A percentile compares a stretch with the other conserved stretches of the same genome.
phyloP scores from a whole-genome alignment of 164 flowering plant genomes.

The Berberis thunbergii region DNA sequence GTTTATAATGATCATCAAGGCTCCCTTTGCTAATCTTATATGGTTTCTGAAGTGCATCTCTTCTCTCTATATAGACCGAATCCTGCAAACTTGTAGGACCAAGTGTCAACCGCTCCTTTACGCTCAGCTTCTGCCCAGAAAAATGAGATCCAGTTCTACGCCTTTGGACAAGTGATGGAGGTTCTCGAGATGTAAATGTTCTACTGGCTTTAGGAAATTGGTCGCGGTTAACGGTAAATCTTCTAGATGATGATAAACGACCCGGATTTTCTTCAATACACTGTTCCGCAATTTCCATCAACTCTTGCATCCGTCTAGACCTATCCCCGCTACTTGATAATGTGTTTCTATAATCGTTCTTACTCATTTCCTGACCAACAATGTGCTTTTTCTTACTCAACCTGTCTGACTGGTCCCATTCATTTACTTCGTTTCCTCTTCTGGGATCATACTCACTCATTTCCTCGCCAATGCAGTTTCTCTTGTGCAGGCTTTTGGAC shows the following conservation, averaged over 20 bases:
- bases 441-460: conserved; percentile 10
- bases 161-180: conserved; percentile 8
- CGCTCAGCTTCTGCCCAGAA: neutral
- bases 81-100: conserved; percentile 11
- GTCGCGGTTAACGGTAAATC: conserved; percentile 5
- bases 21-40: conserved; percentile 13
- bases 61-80: conserved; percentile 11
- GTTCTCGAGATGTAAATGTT: conserved; percentile 8
- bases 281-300: conserved; percentile 9
- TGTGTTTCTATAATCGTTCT: conserved; percentile 1
- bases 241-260: conserved; percentile 10
- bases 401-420: conserved; percentile 15
- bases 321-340: conserved; percentile 13
- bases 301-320: conserved; percentile 12
- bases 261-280: conserved; percentile 13
- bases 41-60: conserved; percentile 10
- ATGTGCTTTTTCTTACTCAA: conserved; percentile 11
- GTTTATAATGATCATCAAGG: conserved; percentile 9
- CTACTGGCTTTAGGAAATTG: conserved; percentile 9
- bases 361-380: conserved; percentile 15
- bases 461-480: neutral
- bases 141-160: conserved; percentile 2
- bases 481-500: neutral
- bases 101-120: conserved; percentile 33
- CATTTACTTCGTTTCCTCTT: conserved; percentile 11